Evolutionary conservation across 1,284 basidiomycete species (phyloP), one percentile per base, ranked within the genome.

Genomic region (Neolentinus lepideus): DNA sequence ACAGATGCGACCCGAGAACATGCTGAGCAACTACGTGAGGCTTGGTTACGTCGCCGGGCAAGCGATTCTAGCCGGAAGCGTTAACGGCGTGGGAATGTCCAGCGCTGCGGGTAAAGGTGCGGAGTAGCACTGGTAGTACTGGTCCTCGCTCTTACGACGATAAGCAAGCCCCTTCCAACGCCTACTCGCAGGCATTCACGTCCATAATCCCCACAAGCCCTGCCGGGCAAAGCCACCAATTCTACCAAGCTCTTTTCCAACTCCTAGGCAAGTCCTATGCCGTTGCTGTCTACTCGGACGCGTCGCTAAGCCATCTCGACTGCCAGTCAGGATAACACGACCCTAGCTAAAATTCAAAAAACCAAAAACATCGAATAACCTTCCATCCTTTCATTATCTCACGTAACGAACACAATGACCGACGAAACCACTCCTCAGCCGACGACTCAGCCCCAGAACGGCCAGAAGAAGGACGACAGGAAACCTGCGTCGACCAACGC

Each of bases 381-480:
- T 64, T 60, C 68, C 54, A 58, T 59, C 63, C 65, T 66, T 68
- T 70, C 70, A 69, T 71, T 69, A 69, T 69, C 74, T 63, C 27
- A 64, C 78, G 69, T 83, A 78, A 90, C 83, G 85, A 88, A 81
- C 83, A 81, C 84, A 73, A 90, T 91, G 88, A 87, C 85, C 69
- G 88, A 90, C 79, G 84, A 90, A 78, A 73, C 76, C 65, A 77
- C 77, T 69, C 75, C 78, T 66, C 78, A 78, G 69, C 69, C 74
- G 61, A 80, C 78, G 67, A 73, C 68, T 57, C 60, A 61, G 36
- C 60, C 65, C 52, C 61, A 60, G 66, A 68, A 59, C 55, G 61
- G 61, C 52, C 63, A 71, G 59, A 85, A 77, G 78, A 83, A 77
- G 71, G 84, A 88, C 64, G 84, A 86, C 69, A 88, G 80, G 78